phyloP scores from a whole-genome alignment of 2,329 filamentous ascomycete genomes.

The Xenosphaeropsis pyriputrescens region DNA sequence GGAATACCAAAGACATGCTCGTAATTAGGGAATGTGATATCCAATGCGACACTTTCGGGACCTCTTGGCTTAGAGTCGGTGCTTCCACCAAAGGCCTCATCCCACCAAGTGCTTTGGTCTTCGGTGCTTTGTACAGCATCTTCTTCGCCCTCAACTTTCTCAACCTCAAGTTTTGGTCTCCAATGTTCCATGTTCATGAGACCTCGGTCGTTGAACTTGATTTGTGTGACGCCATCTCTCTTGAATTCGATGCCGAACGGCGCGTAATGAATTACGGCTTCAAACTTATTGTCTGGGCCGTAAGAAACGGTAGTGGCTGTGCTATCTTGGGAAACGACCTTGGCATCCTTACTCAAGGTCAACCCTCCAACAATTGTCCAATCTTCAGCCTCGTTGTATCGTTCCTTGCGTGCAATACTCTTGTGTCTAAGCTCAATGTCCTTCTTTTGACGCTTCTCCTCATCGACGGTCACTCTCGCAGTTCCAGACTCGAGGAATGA shows the following conservation, averaged over 20 bases:
- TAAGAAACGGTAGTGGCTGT: slow-evolving; percentile 63
- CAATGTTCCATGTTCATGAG: slow-evolving; percentile 91
- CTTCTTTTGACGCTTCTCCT: slow-evolving; percentile 78
- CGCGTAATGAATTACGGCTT: slow-evolving; percentile 69
- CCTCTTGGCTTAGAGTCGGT: slow-evolving; percentile 92
- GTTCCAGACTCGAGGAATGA: slow-evolving; percentile 84
- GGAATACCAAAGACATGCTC: slow-evolving; percentile 89
- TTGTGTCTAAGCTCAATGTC: slow-evolving; percentile 78
- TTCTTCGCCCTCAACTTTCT: slow-evolving; percentile 24
- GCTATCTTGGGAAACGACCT: slow-evolving; percentile 49
- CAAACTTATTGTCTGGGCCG: slow-evolving; percentile 59
- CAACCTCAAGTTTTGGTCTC: slow-evolving; percentile 65
- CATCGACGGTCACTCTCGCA: slow-evolving; percentile 77
- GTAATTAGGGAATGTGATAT: slow-evolving; percentile 86
- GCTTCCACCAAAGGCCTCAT: slow-evolving; percentile 88
- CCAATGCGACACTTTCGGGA: slow-evolving; percentile 79
- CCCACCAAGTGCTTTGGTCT: slow-evolving; percentile 93
- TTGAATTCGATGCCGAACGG: slow-evolving; percentile 82
- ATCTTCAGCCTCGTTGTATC: slow-evolving; percentile 82
- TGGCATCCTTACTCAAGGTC: slow-evolving; percentile 55
- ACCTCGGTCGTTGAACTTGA: slow-evolving; percentile 83
- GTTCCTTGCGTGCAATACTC: slow-evolving; percentile 75
- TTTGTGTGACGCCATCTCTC: slow-evolving; percentile 64
- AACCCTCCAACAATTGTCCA: slow-evolving; percentile 79
- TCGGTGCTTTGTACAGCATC: slow-evolving; percentile 24